Evolutionary conservation across 495 filamentous ascomycete genomes (phyloP), one percentile per base, ranked within the genome.

Genomic region (Neurospora cerealis): DNA sequence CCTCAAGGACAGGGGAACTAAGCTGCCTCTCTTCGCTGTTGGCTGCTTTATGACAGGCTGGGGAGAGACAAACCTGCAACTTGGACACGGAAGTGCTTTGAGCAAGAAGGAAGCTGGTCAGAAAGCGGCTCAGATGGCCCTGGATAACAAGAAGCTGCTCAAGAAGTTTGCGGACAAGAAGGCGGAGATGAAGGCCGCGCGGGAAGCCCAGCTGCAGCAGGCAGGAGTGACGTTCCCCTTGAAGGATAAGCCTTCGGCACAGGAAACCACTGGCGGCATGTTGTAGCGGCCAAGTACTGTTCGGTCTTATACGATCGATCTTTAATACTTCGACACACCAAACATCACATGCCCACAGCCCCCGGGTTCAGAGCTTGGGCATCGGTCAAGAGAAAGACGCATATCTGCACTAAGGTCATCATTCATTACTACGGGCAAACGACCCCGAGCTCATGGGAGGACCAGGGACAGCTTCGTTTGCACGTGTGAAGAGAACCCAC

Each of bases 41-140:
- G 92, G 88, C 0, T 88, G 91, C 1, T 93, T 90, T 80, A 81
- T 94, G 24, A 88, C 88, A 8, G 93, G 93, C 2, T 93, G 90
- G 86, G 92, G 93, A 19, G 91, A 91, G 84, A 82, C 83, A 24
- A 85, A 88, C 46, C 82, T 87, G 77, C 83, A 87, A 78, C 79
- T 97, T 9, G 93, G 92, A 0, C 86, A 84, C 41, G 94, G 93
- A 19, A 86, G 85, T 36, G 94, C 90, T 7, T 78, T 86, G 60
- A 91, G 87, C 70, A 96, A 95, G 80, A 88, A 87, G 71, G 90
- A 91, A 70, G 94, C 93, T 11, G 92, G 92, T 3, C 84, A 88
- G 69, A 87, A 86, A 73, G 94, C 94, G 37, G 94, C 94, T 37
- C 79, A 81, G 62, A 82, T 87, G 75, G 93, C 92, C 2, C 75